Base-by-base conservation (phyloP, 73 alveolate genomes). In the Paramecium pentaurelia region DNA sequence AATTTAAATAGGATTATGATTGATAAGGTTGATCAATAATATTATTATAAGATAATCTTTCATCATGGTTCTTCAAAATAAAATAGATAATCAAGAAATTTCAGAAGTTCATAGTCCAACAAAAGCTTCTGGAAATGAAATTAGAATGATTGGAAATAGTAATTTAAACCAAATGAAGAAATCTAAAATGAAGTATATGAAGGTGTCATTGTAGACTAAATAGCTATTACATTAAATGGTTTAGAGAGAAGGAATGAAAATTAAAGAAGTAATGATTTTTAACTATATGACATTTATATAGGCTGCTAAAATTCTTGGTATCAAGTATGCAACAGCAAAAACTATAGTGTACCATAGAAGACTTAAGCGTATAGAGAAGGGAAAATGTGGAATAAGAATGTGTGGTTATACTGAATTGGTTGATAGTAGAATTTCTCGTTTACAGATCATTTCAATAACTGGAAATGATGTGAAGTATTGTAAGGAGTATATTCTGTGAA, bases 321-420 rank as follows among this genome's bases (percentile, higher is more conserved):
- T 75, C n/a, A 75, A 75, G 60, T 75, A 75, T 37, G 70, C 88
- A 12, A 75, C 88, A 32, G 88, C 88, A 0, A 75, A 75, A 28
- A 75, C 88, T 1, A 34, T 75, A 34, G 60, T 75, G n/a, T 75
- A 34, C 16, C 60, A 75, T 18, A 14, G 40, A 6, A 75, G 88
- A 75, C 9, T n/a, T 20, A 34, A 75, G 49, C 7, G 60, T 28
- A 68, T 16, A 28, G 20, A 28, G 28, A 68, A 28, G 47, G 40
- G 47, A 28, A 11, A 68, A 11, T 14, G 22, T 14, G 84, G 47
- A 9, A 16, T 28, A 4, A 27, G 84, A 27, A 28, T 32, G 47
- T 68, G 84, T 34, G 47, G 47, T 12, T 68, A 68, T 34, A 68
- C 84, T 68, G 84, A 68, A 68, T 1, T 54, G 34, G 25, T 54